Percentiles rank a stretch among this genome's conserved stretches.
Evolutionary conservation across 2,329 filamentous ascomycete genomes (phyloP).

Genomic region (Penicillium rolfsii): DNA sequence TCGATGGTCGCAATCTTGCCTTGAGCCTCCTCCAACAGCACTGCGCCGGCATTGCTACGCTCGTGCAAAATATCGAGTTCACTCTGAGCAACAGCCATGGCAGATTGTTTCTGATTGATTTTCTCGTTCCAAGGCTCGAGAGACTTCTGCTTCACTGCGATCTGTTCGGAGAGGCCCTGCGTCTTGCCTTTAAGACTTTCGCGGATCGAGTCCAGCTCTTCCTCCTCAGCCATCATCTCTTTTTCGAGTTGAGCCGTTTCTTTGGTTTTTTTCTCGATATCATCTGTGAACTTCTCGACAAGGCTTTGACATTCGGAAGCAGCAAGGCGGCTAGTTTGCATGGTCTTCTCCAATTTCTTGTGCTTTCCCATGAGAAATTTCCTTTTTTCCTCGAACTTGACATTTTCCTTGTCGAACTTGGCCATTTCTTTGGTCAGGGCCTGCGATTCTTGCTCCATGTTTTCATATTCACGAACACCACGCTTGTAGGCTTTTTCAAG

Average conservation of each 20-base stretch:
- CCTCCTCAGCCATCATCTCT: conserved; percentile 76
- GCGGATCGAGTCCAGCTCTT: conserved; percentile 78
- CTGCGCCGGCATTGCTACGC: conserved; percentile 82
- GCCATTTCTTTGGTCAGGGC: conserved; percentile 81
- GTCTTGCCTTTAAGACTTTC: conserved; percentile 94
- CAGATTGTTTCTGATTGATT: conserved; percentile 93
- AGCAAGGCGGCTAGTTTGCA: conserved; percentile 74
- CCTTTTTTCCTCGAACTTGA: conserved; percentile 97
- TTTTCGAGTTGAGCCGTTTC: conserved; percentile 77
- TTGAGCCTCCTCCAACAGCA: conserved; percentile 80
- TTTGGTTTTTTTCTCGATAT: conserved; percentile 74
- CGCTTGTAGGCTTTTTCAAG: conserved; percentile 83
- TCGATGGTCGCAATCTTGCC: conserved; percentile 75
- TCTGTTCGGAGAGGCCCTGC: conserved; percentile 89
- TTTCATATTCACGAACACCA: conserved; percentile 80
- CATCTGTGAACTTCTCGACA: conserved; percentile 74
- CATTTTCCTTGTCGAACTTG: conserved; percentile 92
- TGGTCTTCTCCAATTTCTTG: conserved; percentile 91
- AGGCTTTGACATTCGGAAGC: conserved; percentile 74
- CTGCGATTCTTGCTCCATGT: conserved; percentile 79
- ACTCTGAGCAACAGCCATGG: conserved; percentile 91
- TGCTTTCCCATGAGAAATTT: conserved; percentile 91
- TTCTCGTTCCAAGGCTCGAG: conserved; percentile 96
- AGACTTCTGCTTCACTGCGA: conserved; percentile 87
- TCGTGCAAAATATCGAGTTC: conserved; percentile 90